A percentile compares a stretch with the other conserved stretches of the same genome.
These are phyloP conservation scores for Pythium angustatum DNA, from an alignment of 352 stramenopile genomes.

Conservation along the genomic window DNA sequence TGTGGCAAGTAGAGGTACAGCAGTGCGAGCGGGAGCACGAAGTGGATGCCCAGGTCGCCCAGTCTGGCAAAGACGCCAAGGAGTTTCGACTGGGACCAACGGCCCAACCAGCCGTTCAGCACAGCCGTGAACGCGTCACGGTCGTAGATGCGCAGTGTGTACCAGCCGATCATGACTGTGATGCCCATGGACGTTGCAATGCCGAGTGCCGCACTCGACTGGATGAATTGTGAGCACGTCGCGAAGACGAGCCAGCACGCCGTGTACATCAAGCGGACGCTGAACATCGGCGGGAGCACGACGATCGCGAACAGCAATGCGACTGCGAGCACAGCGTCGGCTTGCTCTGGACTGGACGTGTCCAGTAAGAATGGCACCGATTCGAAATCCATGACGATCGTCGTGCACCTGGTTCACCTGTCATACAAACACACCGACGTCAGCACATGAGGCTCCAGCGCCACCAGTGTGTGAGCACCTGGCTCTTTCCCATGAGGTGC, in stretches of 20 bases:
- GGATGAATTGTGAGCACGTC: slow-evolving; percentile 42
- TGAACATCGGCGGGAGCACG: slow-evolving; percentile 58
- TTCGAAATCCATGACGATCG: slow-evolving; percentile 6
- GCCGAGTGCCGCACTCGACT: slow-evolving; percentile 61
- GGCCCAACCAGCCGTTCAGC: slow-evolving; percentile 72
- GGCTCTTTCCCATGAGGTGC: no score
- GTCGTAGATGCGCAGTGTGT: slow-evolving; percentile 75
- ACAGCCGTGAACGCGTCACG: slow-evolving; percentile 77
- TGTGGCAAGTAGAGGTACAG: slow-evolving; percentile 70
- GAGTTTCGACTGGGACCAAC: slow-evolving; percentile 58
- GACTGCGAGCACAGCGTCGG: slow-evolving; percentile 48
- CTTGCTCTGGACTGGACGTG: slow-evolving; percentile 2
- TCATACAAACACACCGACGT: no score
- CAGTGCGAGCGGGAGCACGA: slow-evolving; percentile 62
- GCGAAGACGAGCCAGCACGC: slow-evolving; percentile 76
- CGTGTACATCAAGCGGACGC: slow-evolving; percentile 79
- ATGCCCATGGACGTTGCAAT: slow-evolving; percentile 81
- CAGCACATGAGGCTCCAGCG: no score
- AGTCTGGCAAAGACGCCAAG: slow-evolving; percentile 57
- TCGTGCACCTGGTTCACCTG: neutral
- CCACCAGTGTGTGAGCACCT: neutral
- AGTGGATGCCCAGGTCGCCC: slow-evolving; percentile 60
- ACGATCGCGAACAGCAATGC: slow-evolving; percentile 65
- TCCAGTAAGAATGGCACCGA: slow-evolving; percentile 12
- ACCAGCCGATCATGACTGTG: slow-evolving; percentile 87